Evolutionary conservation across 108 stramenopile species (phyloP).

Genomic region (Cyclotella choctawhatcheeana): DNA sequence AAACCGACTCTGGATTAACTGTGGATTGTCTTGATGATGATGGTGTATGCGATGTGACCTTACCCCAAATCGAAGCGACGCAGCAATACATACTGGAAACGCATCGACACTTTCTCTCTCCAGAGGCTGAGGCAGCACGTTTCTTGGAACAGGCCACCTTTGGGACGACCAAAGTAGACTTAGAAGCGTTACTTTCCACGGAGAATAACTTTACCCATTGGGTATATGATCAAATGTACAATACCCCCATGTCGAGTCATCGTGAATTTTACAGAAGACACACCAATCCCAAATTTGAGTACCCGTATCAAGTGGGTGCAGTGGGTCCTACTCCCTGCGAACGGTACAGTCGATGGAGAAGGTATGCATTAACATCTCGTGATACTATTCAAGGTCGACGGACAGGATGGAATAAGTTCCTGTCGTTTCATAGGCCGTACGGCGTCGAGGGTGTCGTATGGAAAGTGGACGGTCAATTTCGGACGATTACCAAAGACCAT

Average conservation of each 20-base stretch:
- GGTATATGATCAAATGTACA: constrained; percentile 52
- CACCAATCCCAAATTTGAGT: constrained; percentile 36
- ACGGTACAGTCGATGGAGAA: constrained; percentile 41
- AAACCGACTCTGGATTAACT: constrained; percentile 6
- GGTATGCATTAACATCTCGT: constrained; percentile 24
- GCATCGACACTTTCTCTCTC: not conserved
- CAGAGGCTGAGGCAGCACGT: constrained; percentile 45
- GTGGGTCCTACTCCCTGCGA: constrained; percentile 46
- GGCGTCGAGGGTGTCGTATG: constrained; percentile 14
- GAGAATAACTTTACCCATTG: constrained; percentile 38
- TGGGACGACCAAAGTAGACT: constrained; percentile 45
- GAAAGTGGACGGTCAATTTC: constrained; percentile 39
- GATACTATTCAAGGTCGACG: constrained; percentile 22
- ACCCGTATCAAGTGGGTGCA: constrained; percentile 13
- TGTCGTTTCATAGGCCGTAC: not conserved
- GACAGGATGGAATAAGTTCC: constrained; percentile 7
- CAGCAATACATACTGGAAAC: constrained; percentile 25
- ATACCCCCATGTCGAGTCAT: constrained; percentile 41
- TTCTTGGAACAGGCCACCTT: constrained; percentile 73
- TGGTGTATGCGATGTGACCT: constrained; percentile 17
- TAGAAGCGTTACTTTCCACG: constrained; percentile 19
- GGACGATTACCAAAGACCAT: constrained; percentile 24
- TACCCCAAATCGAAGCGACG: constrained; percentile 16
- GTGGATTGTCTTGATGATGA: constrained; percentile 17
- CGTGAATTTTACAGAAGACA: constrained; percentile 50